Percentiles rank a stretch among this genome's conserved stretches.
Conservation (phyloP, 2,329 filamentous ascomycete species). For the Fusarium sp. region DNA sequence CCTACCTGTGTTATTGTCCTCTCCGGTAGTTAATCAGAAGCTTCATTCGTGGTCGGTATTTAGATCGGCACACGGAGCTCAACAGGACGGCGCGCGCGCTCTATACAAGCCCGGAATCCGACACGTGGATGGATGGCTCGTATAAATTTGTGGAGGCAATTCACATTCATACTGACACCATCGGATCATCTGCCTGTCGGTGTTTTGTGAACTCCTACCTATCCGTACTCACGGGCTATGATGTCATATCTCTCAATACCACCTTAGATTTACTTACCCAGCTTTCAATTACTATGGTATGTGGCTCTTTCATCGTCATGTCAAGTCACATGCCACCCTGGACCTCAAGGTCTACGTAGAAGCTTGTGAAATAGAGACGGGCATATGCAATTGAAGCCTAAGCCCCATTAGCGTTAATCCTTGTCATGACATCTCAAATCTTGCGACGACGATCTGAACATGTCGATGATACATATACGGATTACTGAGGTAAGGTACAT, state of each 20-base stretch:
- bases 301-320: not conserved
- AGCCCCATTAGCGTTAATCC: not conserved
- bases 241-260: constrained; percentile 11
- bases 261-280: not conserved
- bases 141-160: not conserved
- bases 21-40: not conserved
- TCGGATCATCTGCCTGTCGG: not conserved
- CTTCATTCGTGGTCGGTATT: not conserved
- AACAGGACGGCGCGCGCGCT: not conserved
- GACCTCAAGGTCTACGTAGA: not conserved
- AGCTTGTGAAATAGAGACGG: not conserved
- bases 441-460: not conserved
- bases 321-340: not conserved
- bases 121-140: not conserved
- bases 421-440: not conserved
- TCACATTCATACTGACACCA: not conserved
- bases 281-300: not conserved
- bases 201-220: not conserved
- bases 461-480: not conserved
- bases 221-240: constrained; percentile 1
- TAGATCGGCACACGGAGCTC: constrained; percentile 4
- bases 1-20: not conserved
- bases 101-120: constrained; percentile 9
- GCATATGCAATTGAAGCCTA: not conserved
- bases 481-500: not conserved